Percentiles rank a stretch among this genome's conserved stretches.
Evolutionary conservation across 2,329 filamentous ascomycete genomes (phyloP).

Genomic region (Diaporthe nobilis): DNA sequence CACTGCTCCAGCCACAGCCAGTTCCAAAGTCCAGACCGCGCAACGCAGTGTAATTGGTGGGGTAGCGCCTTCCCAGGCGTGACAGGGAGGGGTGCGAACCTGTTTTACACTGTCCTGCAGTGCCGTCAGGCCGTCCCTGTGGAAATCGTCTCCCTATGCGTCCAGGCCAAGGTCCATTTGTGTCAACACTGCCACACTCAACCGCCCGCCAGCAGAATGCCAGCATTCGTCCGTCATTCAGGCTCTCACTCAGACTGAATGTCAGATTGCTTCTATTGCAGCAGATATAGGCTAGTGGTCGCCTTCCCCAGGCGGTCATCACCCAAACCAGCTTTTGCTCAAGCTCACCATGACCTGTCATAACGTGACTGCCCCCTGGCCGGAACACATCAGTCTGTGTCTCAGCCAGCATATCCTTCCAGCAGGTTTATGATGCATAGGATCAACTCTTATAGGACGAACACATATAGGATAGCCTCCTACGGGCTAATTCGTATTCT

Average conservation of each 20-base stretch:
- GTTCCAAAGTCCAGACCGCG: not conserved
- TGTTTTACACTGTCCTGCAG: slow-evolving; percentile 9
- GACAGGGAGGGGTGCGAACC: not conserved
- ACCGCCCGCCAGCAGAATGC: not conserved
- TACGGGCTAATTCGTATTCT: not conserved
- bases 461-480: not conserved
- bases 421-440: not conserved
- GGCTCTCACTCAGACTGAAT: not conserved
- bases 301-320: not conserved
- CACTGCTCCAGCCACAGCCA: not conserved
- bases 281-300: not conserved
- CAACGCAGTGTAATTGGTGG: slow-evolving; percentile 10
- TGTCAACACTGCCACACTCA: slow-evolving; percentile 21
- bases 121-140: not conserved
- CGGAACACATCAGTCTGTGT: not conserved
- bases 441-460: not conserved
- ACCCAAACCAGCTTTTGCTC: not conserved
- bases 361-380: not conserved
- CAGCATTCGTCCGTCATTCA: slow-evolving; percentile 20
- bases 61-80: not conserved
- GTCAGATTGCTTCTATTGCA: slow-evolving; percentile 4
- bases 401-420: not conserved
- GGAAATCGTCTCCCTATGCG: slow-evolving; percentile 22
- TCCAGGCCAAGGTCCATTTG: slow-evolving; percentile 12
- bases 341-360: not conserved